Base-by-base conservation (phyloP, 345 rosid species). In the Boechera divaricarpa region DNA sequence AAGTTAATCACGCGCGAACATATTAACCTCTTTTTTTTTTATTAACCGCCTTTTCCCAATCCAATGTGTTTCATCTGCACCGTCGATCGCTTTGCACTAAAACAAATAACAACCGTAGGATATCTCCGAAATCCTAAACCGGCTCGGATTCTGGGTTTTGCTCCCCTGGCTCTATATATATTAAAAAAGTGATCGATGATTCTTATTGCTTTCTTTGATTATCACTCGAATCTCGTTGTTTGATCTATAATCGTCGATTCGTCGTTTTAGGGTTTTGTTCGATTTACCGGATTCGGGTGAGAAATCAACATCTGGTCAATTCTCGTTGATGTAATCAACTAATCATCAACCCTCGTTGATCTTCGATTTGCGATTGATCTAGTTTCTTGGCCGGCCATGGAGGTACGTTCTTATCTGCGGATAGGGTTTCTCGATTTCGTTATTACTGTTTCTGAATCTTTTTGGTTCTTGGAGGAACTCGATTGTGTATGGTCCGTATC, bases 101-200 rank as follows among this genome's bases (percentile, higher is more conserved):
- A 56, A 56, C 31, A 29, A 28, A n/a, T 69, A 32, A 6, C 54
- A 55, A 55, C 59, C 76, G 76, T 72, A 60, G 41, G 76, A 61
- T 72, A 15, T 45, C 21, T 10, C n/a, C 15, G 24, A 16, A n/a
- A 54, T 3, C 31, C 31, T 2, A 6, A 70, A 44, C 65, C 74
- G 74, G 31, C 44, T 44, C 24, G 16, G 55, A 31, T 42, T 44
- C 24, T 44, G 21, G 65, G 55, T 12, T 67, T 67, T 51, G 32
- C 48, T 38, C 55, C 18, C 31, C 4, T 28, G 29, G 29, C 29
- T 28, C 52, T 54, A 39, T 54, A 68, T 63, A 35, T 35, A 35
- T 31, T 31, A 1, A 6, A 33, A 35, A 6, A 6, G 8, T 35
- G 38, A 6, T 35, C 38, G 32, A 28, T 28, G 29, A 28, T 28